These are phyloP conservation scores for Cruciata laevipes DNA, from an alignment of 257 asterid species.

Conservation along the genomic window DNA sequence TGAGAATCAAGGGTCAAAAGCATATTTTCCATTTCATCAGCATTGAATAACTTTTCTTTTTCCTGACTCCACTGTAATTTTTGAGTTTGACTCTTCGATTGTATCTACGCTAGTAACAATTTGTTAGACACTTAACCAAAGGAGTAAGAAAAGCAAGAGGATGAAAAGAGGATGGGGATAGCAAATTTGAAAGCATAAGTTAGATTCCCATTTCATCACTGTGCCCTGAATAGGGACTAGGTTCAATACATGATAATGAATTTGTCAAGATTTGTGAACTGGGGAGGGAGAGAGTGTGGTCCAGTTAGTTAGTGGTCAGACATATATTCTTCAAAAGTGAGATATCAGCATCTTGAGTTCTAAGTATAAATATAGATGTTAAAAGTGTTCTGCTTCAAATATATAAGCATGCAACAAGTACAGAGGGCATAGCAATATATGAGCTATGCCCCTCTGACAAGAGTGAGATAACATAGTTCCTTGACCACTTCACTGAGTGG, in stretches of 20 bases:
- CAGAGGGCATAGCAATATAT: too few relatives aligned
- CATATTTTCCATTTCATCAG: too few relatives aligned
- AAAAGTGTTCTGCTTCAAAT: neutral
- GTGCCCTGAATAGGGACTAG: conserved; percentile 31
- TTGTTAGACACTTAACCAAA: too few relatives aligned
- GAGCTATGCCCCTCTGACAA: too few relatives aligned
- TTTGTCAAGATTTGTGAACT: conserved; percentile 11
- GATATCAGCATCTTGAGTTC: neutral
- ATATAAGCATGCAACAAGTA: too few relatives aligned
- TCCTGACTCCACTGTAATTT: too few relatives aligned
- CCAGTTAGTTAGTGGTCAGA: neutral
- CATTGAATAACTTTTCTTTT: too few relatives aligned
- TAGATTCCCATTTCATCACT: conserved; percentile 19
- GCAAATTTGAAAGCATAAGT: too few relatives aligned
- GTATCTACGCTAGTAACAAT: too few relatives aligned
- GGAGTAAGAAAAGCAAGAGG: neutral
- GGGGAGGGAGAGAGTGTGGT: neutral
- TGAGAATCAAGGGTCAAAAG: conserved; percentile 10
- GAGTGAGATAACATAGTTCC: neutral
- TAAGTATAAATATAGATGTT: conserved; percentile 6
- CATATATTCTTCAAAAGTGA: neutral
- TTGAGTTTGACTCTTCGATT: too few relatives aligned
- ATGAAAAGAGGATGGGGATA: neutral
- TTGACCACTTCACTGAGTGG: neutral
- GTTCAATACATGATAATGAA: conserved; percentile 29